Base-by-base conservation (phyloP, 2,329 filamentous ascomycete species). In the Malbranchea zuffiana region DNA sequence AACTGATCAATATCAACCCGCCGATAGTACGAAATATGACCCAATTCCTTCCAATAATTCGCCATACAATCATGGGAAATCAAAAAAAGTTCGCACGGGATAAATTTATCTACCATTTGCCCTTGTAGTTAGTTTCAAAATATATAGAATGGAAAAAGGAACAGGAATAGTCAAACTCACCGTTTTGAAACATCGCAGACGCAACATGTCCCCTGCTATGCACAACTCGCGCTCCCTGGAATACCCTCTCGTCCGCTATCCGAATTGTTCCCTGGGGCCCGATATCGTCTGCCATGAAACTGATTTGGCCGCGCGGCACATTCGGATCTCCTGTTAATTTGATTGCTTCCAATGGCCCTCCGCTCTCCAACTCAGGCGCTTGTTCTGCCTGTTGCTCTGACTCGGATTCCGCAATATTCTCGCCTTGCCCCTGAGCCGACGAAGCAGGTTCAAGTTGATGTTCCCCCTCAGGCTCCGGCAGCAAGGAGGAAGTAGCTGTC, bases 301-400 rank as follows among this genome's bases (percentile, higher is more conserved):
- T 84, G 47, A 78, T 75, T 56, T 95, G 81, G 6, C 87, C 88
- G 6, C 87, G 72, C 0, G 88, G 88, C 10, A 96, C 77, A 47
- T 95, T 92, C 0, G 80, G 76, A 51, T 98, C 88, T 1, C 88
- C 88, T 0, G 88, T 96, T 21, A 98, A 64, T 56, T 96, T 96
- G 52, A 95, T 77, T 0, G 82, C 88, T 55, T 87, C 78, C 3
- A 96, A 58, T 1, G 76, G 68, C 3, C 85, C 84, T 8, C 36
- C 29, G 36, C 18, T n/a, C n/a, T n/a, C n/a, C n/a, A n/a, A n/a
- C n/a, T n/a, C 6, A 27, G 17, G 15, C 24, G 20, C 12, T 25
- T n/a, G n/a, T 25, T n/a, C 23, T 25, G 7, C 7, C n/a, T n/a
- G 20, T 19, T 33, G 60, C 3, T 62, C 51, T 28, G 66, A 59